phyloP scores from a whole-genome alignment of 2,329 filamentous ascomycete species.

The Talaromyces sp. region DNA sequence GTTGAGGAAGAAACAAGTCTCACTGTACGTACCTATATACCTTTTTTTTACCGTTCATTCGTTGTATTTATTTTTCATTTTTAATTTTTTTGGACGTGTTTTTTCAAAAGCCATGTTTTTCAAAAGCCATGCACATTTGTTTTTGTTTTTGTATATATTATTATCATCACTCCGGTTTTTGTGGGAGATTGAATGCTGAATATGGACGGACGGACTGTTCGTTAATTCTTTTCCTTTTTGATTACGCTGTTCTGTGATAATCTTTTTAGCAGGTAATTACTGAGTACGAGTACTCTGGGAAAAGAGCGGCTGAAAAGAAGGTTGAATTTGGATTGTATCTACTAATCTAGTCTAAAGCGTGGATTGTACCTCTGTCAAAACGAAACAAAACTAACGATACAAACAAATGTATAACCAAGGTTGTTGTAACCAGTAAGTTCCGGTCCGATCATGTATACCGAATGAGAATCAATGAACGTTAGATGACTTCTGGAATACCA shows the following conservation, averaged over 20 bases:
- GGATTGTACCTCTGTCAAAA: background rate
- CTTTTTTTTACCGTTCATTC: no score
- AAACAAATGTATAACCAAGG: background rate
- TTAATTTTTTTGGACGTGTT: background rate
- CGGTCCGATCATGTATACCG: background rate
- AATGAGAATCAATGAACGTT: background rate
- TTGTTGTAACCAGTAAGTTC: background rate
- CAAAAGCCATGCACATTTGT: background rate
- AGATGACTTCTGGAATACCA: constrained; percentile 6
- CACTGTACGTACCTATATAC: no score
- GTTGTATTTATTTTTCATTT: background rate
- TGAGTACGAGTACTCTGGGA: no score
- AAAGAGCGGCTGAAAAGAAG: background rate
- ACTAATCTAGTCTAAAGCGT: background rate
- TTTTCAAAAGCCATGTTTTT: background rate
- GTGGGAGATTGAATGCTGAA: background rate
- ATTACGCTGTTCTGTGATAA: background rate
- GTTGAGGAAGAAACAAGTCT: background rate
- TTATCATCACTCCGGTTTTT: background rate
- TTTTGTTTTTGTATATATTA: background rate
- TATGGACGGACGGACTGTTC: background rate
- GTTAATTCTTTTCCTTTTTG: background rate
- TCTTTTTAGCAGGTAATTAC: no score
- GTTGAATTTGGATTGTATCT: background rate
- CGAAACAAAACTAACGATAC: background rate